These are phyloP conservation scores for Mucor saturninus DNA, from an alignment of 371 early-diverging fungal genomes.

Conservation along the genomic window DNA sequence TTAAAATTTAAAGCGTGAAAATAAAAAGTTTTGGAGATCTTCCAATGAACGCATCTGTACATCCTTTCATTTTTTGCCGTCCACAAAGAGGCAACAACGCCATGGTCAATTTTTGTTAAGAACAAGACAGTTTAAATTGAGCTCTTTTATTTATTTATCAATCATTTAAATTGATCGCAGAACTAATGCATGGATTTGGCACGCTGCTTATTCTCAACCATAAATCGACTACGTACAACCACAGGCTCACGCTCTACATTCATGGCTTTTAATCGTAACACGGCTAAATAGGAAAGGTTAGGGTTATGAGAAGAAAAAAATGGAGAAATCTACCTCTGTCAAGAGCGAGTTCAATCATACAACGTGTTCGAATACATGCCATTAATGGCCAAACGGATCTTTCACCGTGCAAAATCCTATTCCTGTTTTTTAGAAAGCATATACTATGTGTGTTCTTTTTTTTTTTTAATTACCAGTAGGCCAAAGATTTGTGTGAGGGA, in stretches of 20 bases:
- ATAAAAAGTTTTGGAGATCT: too few species aligned
- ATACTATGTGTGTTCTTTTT: neutral
- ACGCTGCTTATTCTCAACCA: slow-evolving; percentile 39
- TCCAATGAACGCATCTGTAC: too few species aligned
- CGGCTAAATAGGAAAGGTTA: slow-evolving; percentile 25
- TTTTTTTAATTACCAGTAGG: slow-evolving; percentile 60
- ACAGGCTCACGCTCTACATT: slow-evolving; percentile 44
- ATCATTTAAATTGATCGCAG: too few species aligned
- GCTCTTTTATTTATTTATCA: too few species aligned
- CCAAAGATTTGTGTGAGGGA: slow-evolving; percentile 71
- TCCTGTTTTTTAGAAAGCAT: neutral
- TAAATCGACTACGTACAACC: slow-evolving; percentile 30
- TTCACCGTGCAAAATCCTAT: slow-evolving; percentile 78
- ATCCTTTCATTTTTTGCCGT: too few species aligned
- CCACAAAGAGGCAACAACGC: too few species aligned
- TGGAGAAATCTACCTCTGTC: slow-evolving; percentile 47
- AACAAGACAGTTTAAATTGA: neutral
- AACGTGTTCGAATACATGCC: slow-evolving; percentile 73
- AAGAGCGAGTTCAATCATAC: slow-evolving; percentile 77
- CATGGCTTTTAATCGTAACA: slow-evolving; percentile 44
- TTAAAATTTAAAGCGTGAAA: too few species aligned
- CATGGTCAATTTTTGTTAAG: neutral
- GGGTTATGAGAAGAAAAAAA: too few species aligned
- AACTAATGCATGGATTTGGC: slow-evolving; percentile 51
- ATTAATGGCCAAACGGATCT: slow-evolving; percentile 85